Evolutionary conservation across 192 early-diverging fungal species (phyloP).

Genomic region (Coemansia sp.): DNA sequence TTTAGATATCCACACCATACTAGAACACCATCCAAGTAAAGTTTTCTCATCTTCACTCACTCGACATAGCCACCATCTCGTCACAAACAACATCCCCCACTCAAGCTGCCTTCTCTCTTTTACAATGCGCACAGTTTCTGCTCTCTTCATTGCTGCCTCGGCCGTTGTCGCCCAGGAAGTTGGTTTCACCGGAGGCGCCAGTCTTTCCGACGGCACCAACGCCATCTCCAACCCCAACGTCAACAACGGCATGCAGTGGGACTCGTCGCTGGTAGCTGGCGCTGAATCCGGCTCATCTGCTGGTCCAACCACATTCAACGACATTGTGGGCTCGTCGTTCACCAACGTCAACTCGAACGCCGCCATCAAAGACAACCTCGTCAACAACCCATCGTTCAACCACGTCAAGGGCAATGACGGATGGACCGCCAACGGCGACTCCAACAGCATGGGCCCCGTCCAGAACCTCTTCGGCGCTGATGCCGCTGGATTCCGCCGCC

Average conservation of each 20-base stretch:
- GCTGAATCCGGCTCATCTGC: conserved; percentile 4
- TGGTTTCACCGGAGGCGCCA: conserved; percentile 41
- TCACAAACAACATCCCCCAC: background rate
- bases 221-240: conserved; percentile 52
- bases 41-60: background rate
- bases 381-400: conserved; percentile 51
- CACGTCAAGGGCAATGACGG: conserved; percentile 49
- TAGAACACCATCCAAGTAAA: background rate
- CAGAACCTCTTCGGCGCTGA: conserved; percentile 46
- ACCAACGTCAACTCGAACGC: conserved; percentile 48
- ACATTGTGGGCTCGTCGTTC: conserved; percentile 47
- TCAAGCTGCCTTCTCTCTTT: background rate
- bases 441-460: conserved; percentile 47
- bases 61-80: background rate
- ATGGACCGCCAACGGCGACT: conserved; percentile 55
- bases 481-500: conserved; percentile 20
- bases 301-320: conserved; percentile 40
- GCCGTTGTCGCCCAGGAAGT: conserved; percentile 30
- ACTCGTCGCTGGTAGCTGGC: conserved; percentile 36
- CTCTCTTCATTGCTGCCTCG: conserved; percentile 34
- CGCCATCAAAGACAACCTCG: conserved; percentile 51
- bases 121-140: conserved; percentile 45
- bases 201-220: conserved; percentile 39
- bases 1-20: background rate
- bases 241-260: conserved; percentile 55